These are phyloP conservation scores for Neurospora sp. DNA, from an alignment of 495 filamentous ascomycete species.

Conservation along the genomic window DNA sequence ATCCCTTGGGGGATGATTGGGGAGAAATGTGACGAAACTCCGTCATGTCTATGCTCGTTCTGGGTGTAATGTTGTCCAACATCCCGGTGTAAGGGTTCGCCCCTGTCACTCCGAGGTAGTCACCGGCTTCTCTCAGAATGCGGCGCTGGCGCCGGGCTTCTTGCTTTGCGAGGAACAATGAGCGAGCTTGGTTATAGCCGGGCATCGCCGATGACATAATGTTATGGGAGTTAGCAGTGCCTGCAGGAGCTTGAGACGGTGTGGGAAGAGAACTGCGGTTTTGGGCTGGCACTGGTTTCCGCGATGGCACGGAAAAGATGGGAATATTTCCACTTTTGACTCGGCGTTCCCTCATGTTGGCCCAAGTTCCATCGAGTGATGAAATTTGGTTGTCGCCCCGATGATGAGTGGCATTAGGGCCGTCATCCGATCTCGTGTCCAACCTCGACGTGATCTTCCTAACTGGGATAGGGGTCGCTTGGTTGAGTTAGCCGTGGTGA, in stretches of 20 bases:
- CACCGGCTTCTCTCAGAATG: constrained; percentile 34
- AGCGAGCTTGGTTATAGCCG: constrained; percentile 7
- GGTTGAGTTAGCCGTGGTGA: background rate
- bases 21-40: background rate
- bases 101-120: constrained; percentile 45
- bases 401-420: background rate
- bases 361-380: background rate
- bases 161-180: constrained; percentile 27
- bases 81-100: constrained; percentile 44
- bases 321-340: background rate
- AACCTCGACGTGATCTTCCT: background rate
- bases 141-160: constrained; percentile 27
- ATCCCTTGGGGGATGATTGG: background rate
- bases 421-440: background rate
- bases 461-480: background rate
- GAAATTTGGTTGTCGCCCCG: background rate
- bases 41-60: constrained; percentile 23
- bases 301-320: background rate
- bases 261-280: background rate
- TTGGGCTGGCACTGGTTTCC: background rate
- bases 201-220: background rate
- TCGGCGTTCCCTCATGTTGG: background rate
- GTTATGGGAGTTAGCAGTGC: background rate
- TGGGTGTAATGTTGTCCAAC: constrained; percentile 35
- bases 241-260: background rate